Evolutionary conservation across 2,329 filamentous ascomycete species (phyloP).

Genomic region (Annulohypoxylon truncatum): DNA sequence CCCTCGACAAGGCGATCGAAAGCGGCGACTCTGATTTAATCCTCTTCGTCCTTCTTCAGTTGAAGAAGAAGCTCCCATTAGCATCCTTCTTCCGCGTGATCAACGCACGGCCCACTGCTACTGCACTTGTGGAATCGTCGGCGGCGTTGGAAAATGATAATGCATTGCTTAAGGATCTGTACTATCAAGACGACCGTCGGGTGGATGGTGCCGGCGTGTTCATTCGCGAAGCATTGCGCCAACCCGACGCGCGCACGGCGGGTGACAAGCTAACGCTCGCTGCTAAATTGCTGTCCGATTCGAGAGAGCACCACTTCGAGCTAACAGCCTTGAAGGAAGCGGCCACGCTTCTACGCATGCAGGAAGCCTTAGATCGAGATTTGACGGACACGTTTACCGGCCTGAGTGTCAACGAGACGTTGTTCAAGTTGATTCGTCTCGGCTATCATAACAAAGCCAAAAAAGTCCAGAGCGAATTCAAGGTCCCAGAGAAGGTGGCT

Average conservation of each 20-base stretch:
- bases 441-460: conserved; percentile 87
- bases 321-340: conserved; percentile 83
- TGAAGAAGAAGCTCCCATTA: conserved; percentile 90
- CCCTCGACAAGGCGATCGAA: conserved; percentile 95
- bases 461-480: conserved; percentile 92
- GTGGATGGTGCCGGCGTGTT: conserved; percentile 90
- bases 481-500: conserved; percentile 87
- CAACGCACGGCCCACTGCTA: conserved; percentile 85
- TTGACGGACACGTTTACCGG: conserved; percentile 82
- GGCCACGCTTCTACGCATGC: conserved; percentile 81
- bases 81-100: conserved; percentile 93
- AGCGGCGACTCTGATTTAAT: conserved; percentile 94
- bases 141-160: conserved; percentile 78
- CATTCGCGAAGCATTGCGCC: conserved; percentile 82
- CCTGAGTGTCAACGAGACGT: conserved; percentile 88
- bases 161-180: conserved; percentile 89
- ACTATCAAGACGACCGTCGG: conserved; percentile 95
- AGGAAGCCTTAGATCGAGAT: conserved; percentile 88
- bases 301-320: conserved; percentile 81
- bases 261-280: conserved; percentile 91
- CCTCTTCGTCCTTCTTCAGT: conserved; percentile 85
- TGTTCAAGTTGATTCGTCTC: conserved; percentile 85
- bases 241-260: conserved; percentile 75
- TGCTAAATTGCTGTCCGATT: conserved; percentile 83
- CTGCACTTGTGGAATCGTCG: conserved; percentile 87